Conservation (phyloP, 371 early-diverging fungal species). For the Parasitella parasitica region DNA sequence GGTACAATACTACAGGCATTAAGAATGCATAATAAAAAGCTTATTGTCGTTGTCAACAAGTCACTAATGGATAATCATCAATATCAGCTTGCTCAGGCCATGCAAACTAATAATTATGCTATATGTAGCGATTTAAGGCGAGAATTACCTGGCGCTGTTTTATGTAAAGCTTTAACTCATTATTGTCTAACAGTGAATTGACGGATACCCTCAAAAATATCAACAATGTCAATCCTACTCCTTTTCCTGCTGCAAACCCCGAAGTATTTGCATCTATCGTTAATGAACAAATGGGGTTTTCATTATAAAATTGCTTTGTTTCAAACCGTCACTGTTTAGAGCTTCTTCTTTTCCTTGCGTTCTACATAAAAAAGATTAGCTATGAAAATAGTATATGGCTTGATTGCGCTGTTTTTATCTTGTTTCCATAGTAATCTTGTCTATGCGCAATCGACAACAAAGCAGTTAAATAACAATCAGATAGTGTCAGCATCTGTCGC, state of each 20-base stretch:
- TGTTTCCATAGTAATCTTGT: not conserved
- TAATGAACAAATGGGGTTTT: constrained; percentile 24
- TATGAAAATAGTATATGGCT: not conserved
- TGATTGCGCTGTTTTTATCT: not conserved
- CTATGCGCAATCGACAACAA: constrained; percentile 5
- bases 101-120: constrained; percentile 59
- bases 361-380: not conserved
- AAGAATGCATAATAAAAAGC: constrained; percentile 52
- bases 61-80: constrained; percentile 89
- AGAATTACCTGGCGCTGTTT: too few species aligned
- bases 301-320: not conserved
- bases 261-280: constrained; percentile 20
- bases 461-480: constrained; percentile 12
- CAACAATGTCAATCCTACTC: not conserved
- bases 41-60: constrained; percentile 78
- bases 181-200: constrained; percentile 15
- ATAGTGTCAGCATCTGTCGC: constrained; percentile 10
- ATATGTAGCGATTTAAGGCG: constrained; percentile 49
- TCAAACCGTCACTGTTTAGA: not conserved
- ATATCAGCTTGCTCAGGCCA: constrained; percentile 73
- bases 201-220: constrained; percentile 5
- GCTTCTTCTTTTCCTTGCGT: not conserved
- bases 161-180: too few species aligned
- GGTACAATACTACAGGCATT: constrained; percentile 84
- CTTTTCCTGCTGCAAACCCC: constrained; percentile 20